Evolutionary conservation across 352 stramenopile species (phyloP).

Genomic region (Pythium vanterpoolii): DNA sequence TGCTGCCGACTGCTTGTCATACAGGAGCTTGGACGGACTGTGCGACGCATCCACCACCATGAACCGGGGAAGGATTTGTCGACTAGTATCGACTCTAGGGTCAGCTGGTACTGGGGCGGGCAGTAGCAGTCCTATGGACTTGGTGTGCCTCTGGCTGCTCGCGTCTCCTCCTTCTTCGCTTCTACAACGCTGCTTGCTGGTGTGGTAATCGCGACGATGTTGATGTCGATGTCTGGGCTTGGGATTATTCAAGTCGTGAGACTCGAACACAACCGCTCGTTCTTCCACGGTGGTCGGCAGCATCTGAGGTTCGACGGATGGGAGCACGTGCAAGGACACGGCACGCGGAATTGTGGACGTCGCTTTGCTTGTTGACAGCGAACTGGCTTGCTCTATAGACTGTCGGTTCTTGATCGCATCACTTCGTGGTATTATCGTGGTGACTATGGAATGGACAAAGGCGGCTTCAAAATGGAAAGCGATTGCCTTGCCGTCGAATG

Average conservation of each 20-base stretch:
- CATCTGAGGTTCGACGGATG: not conserved
- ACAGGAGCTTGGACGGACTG: conserved; percentile 10
- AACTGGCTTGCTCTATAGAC: not conserved
- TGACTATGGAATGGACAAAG: conserved; percentile 33
- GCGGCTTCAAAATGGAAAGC: conserved; percentile 42
- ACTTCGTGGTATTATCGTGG: not conserved
- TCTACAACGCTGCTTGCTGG: not conserved
- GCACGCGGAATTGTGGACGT: not conserved
- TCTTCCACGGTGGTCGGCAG: not conserved
- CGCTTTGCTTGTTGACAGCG: not conserved
- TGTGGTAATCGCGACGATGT: not conserved
- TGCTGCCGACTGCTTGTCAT: conserved; percentile 2
- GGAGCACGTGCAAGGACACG: conserved; percentile 7
- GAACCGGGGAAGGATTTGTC: conserved; percentile 49
- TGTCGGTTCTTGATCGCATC: not conserved
- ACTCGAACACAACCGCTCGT: too few species aligned
- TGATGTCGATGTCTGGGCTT: not conserved
- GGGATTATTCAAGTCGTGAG: not conserved
- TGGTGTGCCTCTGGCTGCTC: conserved; percentile 4
- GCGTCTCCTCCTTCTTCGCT: not conserved
- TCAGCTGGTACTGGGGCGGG: not conserved
- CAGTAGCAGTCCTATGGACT: conserved; percentile 10
- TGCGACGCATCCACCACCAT: conserved; percentile 30
- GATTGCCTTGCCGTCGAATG: conserved; percentile 40
- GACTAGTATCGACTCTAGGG: not conserved